Evolutionary conservation across 2,329 filamentous ascomycete genomes (phyloP).

Genomic region (Epichloe baconii): DNA sequence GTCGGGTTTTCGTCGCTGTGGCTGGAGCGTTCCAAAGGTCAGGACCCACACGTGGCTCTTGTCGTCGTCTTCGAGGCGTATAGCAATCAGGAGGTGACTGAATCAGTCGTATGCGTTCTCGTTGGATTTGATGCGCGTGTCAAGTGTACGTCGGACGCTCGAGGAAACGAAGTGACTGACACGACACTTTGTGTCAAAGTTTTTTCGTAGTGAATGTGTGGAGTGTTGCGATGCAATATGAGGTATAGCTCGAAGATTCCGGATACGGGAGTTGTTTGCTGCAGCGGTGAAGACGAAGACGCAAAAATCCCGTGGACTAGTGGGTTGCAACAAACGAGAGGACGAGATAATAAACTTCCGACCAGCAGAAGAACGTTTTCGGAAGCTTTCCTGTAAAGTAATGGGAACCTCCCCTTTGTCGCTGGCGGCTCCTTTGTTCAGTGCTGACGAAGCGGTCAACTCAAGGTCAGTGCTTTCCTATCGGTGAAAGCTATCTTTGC

Average conservation of each 20-base stretch:
- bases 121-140: not conserved
- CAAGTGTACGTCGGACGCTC: no score
- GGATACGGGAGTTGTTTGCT: not conserved
- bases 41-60: conserved; percentile 5
- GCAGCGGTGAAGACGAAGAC: not conserved
- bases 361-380: conserved; percentile 7
- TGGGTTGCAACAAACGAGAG: not conserved
- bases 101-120: not conserved
- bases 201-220: no score
- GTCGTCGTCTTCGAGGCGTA: not conserved
- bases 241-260: not conserved
- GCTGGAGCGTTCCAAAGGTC: conserved; percentile 4
- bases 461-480: not conserved
- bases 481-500: not conserved
- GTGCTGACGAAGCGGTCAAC: not conserved
- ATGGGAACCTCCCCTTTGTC: not conserved
- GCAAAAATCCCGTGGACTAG: not conserved
- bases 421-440: conserved; percentile 1
- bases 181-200: no score
- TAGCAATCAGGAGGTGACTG: not conserved
- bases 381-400: not conserved
- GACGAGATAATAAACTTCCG: conserved; percentile 2
- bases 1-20: conserved; percentile 4
- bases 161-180: no score
- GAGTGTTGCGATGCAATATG: no score